Base-by-base conservation (phyloP, 2,329 filamentous ascomycete genomes). In the Fusarium sp. region DNA sequence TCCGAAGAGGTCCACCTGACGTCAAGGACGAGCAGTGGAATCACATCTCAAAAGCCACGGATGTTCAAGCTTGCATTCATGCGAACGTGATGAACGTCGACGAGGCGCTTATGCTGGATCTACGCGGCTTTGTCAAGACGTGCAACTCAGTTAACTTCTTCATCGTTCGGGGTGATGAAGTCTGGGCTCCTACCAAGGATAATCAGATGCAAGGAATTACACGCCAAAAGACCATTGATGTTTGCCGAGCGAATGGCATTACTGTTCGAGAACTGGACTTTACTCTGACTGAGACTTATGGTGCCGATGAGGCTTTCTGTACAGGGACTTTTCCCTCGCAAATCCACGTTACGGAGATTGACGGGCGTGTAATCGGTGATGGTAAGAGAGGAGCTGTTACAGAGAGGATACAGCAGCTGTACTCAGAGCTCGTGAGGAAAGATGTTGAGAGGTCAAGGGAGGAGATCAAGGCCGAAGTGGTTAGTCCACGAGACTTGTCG, bases 81-180 rank as follows among this genome's bases (percentile, higher is more conserved):
- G 66, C 66, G 0, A 69, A 69, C 0, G 55, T 69, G 1, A 69
- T 69, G 66, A 69, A 69, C 0, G 64, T 63, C 0, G 66, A 69
- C 0, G 66, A 69, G 7, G 66, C 66, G 0, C 38, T 69, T 0
- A 69, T 69, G 66, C 64, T 69, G 0, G 66, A 69, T 0, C 41
- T 69, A 0, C 48, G 56, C 0, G 66, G 66, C 0, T 69, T 69
- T 0, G 66, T 69, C 6, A 69, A 69, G 32, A 69, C 66, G 0
- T 69, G 66, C 5, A 69, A 69, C 6, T 69, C 66, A 0, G 66
- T 69, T 5, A 69, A 69, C 7, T 69, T 69, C 36, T 69, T 69
- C 1, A 69, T 69, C 5, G 15, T 69, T 0, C 42, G 66, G 0
- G 64, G 42, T 0, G n/a, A 69, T 18, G 66, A 69, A 28, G 66